Evolutionary conservation across 192 early-diverging fungal species (phyloP).

Genomic region (Pilaira anomala): DNA sequence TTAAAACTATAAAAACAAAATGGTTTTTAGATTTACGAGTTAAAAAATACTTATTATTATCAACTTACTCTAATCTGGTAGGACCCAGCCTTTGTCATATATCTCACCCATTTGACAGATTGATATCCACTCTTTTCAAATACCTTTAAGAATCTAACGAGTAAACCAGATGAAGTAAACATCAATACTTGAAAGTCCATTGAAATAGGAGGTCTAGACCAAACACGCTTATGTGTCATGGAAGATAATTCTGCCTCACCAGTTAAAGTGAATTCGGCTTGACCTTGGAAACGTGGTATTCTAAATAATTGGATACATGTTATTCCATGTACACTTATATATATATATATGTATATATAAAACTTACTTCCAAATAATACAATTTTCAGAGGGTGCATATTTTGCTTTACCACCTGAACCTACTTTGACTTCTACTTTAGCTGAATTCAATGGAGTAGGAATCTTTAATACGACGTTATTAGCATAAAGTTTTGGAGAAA

Average conservation of each 20-base stretch:
- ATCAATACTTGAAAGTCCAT: slow-evolving; percentile 93
- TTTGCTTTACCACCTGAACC: slow-evolving; percentile 82
- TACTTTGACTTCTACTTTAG: slow-evolving; percentile 77
- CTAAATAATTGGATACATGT: slow-evolving; percentile 40
- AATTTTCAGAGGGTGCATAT: slow-evolving; percentile 92
- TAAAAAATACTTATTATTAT: no score
- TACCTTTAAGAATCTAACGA: slow-evolving; percentile 96
- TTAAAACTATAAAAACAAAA: no score
- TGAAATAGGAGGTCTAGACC: slow-evolving; percentile 93
- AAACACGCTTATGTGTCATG: slow-evolving; percentile 81
- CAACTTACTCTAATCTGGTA: slow-evolving; percentile 21
- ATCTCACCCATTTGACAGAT: slow-evolving; percentile 98
- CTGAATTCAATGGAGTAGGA: slow-evolving; percentile 89
- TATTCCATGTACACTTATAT: background rate
- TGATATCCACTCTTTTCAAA: slow-evolving; percentile 97
- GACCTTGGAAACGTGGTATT: slow-evolving; percentile 88
- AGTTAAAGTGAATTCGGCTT: slow-evolving; percentile 77
- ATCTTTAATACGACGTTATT: slow-evolving; percentile 86
- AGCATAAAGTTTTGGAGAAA: slow-evolving; percentile 82
- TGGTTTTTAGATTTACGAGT: no score
- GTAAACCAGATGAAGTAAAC: slow-evolving; percentile 95
- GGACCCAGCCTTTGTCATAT: slow-evolving; percentile 91
- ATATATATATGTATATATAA: no score
- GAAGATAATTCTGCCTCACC: slow-evolving; percentile 80
- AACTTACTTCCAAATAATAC: slow-evolving; percentile 92